These are phyloP conservation scores for Castanea crenata DNA, from an alignment of 306 rosid species.

Conservation along the genomic window DNA sequence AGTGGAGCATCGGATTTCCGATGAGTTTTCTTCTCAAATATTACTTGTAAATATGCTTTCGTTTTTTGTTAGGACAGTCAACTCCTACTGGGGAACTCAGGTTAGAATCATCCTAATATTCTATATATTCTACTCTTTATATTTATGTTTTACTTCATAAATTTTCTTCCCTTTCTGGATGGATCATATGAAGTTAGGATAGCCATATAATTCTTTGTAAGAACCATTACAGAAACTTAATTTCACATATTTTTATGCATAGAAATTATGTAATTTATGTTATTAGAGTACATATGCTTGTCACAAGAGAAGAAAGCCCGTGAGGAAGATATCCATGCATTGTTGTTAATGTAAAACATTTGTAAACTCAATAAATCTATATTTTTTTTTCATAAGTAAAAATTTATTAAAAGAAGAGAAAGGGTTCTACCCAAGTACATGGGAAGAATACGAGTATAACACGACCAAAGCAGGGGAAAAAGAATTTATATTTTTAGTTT, in stretches of 20 bases:
- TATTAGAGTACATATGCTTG: background rate
- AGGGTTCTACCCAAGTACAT: too few relatives aligned
- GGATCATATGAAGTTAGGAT: background rate
- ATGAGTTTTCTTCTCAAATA: constrained; percentile 64
- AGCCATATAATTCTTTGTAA: background rate
- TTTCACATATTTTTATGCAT: constrained; percentile 1
- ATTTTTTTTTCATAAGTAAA: background rate
- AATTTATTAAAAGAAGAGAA: too few relatives aligned
- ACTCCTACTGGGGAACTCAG: constrained; percentile 98
- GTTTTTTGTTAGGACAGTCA: constrained; percentile 71
- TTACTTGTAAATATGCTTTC: constrained; percentile 80
- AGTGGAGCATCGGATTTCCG: constrained; percentile 87
- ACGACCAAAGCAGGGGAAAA: too few relatives aligned
- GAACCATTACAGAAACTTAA: background rate
- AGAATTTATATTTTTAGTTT: background rate
- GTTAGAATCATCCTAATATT: constrained; percentile 33
- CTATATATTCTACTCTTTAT: constrained; percentile 1
- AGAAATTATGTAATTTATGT: background rate
- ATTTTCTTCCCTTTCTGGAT: background rate
- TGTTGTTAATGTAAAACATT: background rate
- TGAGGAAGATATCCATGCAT: background rate
- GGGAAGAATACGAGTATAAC: too few relatives aligned
- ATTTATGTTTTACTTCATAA: background rate
- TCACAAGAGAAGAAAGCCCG: background rate
- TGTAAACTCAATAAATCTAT: background rate